Evolutionary conservation across 2,329 filamentous ascomycete genomes (phyloP).

Genomic region (Bipolaris zeicola): DNA sequence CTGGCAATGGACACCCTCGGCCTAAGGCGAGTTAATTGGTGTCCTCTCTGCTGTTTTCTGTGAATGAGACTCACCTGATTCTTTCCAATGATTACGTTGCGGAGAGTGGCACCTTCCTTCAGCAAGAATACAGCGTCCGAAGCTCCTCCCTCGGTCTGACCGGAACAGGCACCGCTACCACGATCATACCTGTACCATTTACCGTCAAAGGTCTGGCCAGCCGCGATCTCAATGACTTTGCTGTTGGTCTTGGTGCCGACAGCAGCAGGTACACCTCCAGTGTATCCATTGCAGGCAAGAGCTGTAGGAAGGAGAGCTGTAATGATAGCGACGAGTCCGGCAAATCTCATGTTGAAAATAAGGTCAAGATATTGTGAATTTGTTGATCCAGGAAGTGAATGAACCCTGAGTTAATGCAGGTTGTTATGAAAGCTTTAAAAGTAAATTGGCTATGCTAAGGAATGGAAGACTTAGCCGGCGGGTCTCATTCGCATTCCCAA

Average conservation of each 20-base stretch:
- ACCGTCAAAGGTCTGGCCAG: constrained; percentile 32
- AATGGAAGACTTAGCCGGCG: neutral
- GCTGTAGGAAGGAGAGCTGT: constrained; percentile 27
- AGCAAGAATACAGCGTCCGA: constrained; percentile 53
- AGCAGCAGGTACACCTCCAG: constrained; percentile 31
- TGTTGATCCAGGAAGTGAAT: constrained; percentile 1
- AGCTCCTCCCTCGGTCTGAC: constrained; percentile 27
- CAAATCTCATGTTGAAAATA: constrained; percentile 23
- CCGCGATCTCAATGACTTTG: constrained; percentile 32
- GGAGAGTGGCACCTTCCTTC: constrained; percentile 55
- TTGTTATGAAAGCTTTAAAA: constrained; percentile 1
- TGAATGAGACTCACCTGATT: constrained; percentile 39
- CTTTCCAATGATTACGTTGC: constrained; percentile 60
- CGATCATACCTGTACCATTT: constrained; percentile 35
- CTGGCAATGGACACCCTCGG: constrained; percentile 60
- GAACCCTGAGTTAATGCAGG: neutral
- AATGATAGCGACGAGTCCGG: constrained; percentile 19
- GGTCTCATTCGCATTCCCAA: constrained; percentile 10
- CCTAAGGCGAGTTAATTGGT: constrained; percentile 14
- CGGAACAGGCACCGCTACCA: constrained; percentile 32
- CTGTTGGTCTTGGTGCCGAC: constrained; percentile 35
- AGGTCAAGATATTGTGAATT: neutral
- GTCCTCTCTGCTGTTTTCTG: too few species aligned
- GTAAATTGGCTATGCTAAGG: constrained; percentile 10
- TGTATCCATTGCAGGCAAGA: constrained; percentile 34